Evolutionary conservation across 352 stramenopile species (phyloP), one percentile per base, ranked within the genome.

Genomic region (Globisporangium takayamanum): DNA sequence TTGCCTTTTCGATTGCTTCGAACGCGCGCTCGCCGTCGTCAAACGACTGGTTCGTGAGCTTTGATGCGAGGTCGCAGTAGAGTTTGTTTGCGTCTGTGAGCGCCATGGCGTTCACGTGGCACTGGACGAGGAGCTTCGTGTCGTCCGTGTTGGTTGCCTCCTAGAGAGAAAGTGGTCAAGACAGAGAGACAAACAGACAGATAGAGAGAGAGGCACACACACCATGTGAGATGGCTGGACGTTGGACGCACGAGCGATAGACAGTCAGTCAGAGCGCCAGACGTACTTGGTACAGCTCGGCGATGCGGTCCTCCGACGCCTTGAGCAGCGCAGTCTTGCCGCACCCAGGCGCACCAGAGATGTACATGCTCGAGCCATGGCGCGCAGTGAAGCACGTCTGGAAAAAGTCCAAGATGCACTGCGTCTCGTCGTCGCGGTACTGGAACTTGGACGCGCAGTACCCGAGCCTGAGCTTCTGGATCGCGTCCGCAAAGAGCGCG

Each of bases 281-380:
- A 49, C 53, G 52, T 72, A 87, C 76, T 66, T 71, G 62, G 47
- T 84, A 84, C 33, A 89, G 59, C 11, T 76, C 57, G 30, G 74
- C 53, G 49, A 93, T 84, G 16, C 76, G 57, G 22, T 60, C 39
- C 47, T 85, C 63, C 1, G 82, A 82, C 2, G 73, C 66, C 55
- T 82, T 80, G 51, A 94, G 63, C 42, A 92, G 59, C 12, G 85
- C 85, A 0, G 82, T 87, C 59, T 94, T 94, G 25, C 85, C 85
- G 41, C 80, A 91, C 0, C 85, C 85, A 10, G 85, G 85, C 11
- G 85, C 72, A 0, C 85, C 85, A 0, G 83, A 93, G 39, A 94
- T 76, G 60, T 93, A 94, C 56, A 92, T 26, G 55, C 81, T 94
- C 5, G 72, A 74, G 4, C 76, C 80, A 11, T 76, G 60, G 5